Percentiles rank a stretch among this genome's conserved stretches.
phyloP scores from a whole-genome alignment of 2,329 filamentous ascomycete species.

The Bipolaris zeicola region DNA sequence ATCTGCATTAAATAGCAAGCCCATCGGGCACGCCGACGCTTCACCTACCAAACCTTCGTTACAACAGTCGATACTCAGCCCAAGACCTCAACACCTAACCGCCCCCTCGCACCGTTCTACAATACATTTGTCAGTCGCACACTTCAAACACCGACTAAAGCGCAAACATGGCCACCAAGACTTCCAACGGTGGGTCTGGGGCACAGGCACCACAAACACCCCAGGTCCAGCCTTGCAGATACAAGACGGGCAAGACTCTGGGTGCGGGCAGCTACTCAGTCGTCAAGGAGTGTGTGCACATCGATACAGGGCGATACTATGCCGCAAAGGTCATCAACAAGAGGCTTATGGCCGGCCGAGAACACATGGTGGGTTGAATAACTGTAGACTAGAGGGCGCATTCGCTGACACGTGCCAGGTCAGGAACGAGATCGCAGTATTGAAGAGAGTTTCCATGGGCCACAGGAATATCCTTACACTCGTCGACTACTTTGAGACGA shows the following conservation, averaged over 20 bases:
- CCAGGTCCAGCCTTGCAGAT: constrained; percentile 91
- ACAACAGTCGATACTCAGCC: constrained; percentile 9
- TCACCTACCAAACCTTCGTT: not conserved
- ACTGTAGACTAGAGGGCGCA: not conserved
- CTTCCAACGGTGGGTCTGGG: constrained; percentile 42
- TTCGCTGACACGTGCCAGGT: constrained; percentile 62
- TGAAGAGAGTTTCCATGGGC: constrained; percentile 98
- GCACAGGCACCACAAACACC: constrained; percentile 42
- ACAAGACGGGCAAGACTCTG: constrained; percentile 98
- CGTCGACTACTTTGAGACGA: constrained; percentile 99
- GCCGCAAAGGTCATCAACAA: constrained; percentile 99
- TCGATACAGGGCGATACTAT: constrained; percentile 97
- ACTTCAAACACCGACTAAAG: not conserved
- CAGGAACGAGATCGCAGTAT: constrained; percentile 95
- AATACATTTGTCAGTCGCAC: not conserved
- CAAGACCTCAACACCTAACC: constrained; percentile 16
- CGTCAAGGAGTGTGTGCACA: constrained; percentile 98
- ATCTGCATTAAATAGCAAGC: constrained; percentile 5
- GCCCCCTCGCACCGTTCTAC: not conserved
- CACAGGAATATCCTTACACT: constrained; percentile 97
- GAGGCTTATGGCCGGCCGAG: constrained; percentile 91
- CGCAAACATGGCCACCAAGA: constrained; percentile 17
- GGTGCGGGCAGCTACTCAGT: constrained; percentile 97
- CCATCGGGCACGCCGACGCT: constrained; percentile 2
- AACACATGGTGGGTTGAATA: constrained; percentile 82